A percentile compares a stretch with the other conserved stretches of the same genome.
These are phyloP conservation scores for Rhodotorula sp. DNA, from an alignment of 1,284 basidiomycete genomes.

Conservation along the genomic window DNA sequence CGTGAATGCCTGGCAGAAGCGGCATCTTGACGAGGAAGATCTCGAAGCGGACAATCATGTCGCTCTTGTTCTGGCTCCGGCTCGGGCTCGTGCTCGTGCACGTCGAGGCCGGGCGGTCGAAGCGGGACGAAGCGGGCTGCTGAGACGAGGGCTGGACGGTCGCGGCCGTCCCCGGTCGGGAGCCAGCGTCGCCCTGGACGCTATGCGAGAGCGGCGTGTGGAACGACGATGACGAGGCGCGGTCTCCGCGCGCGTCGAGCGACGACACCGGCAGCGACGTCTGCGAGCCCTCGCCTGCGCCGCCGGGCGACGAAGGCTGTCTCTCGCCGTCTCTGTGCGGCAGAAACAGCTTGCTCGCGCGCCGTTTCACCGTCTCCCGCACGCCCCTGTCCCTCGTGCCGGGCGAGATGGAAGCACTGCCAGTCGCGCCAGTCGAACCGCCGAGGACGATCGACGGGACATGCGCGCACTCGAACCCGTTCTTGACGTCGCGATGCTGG, in stretches of 20 bases:
- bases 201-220: background rate
- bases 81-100: no score
- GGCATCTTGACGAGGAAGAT: slow-evolving; percentile 94
- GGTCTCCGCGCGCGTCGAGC: slow-evolving; percentile 18
- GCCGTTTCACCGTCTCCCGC: slow-evolving; percentile 60
- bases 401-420: background rate
- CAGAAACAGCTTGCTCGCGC: slow-evolving; percentile 72
- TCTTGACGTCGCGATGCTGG: slow-evolving; percentile 83
- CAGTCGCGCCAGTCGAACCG: slow-evolving; percentile 29
- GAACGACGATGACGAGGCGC: slow-evolving; percentile 29
- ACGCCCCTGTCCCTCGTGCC: slow-evolving; percentile 1
- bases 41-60: slow-evolving; percentile 84
- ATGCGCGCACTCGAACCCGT: slow-evolving; percentile 95
- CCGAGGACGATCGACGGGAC: slow-evolving; percentile 83
- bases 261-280: slow-evolving; percentile 24
- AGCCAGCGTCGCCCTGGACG: slow-evolving; percentile 1
- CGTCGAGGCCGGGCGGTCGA: background rate
- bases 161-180: slow-evolving; percentile 2
- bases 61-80: slow-evolving; percentile 64
- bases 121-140: background rate
- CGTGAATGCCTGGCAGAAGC: slow-evolving; percentile 80
- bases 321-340: slow-evolving; percentile 50
- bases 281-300: slow-evolving; percentile 11
- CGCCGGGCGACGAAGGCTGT: slow-evolving; percentile 27
- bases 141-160: slow-evolving; percentile 5